Percentiles rank a stretch among this genome's conserved stretches.
Conservation (phyloP, 192 early-diverging fungal species). For the Backusella macrospora region DNA sequence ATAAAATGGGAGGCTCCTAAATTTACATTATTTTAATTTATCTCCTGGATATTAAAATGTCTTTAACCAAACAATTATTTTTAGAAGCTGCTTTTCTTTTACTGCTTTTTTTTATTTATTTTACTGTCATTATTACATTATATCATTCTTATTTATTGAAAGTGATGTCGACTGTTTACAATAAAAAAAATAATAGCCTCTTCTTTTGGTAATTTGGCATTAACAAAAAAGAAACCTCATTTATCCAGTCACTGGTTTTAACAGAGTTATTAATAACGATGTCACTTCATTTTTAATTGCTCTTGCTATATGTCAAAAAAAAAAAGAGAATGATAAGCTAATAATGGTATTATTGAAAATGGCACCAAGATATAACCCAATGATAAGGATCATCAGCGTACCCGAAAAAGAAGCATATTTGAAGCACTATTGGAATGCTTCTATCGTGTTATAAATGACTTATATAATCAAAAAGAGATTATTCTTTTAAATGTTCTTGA, state of each 20-base stretch:
- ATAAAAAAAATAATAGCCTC: no score
- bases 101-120: no score
- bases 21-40: slow-evolving; percentile 6
- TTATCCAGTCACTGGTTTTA: no score
- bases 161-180: no score
- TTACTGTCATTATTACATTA: no score
- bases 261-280: background rate
- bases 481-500: no score
- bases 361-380: background rate
- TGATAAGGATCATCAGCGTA: no score
- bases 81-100: background rate
- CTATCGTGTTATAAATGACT: background rate
- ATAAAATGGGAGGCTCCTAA: background rate
- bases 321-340: background rate
- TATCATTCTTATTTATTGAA: no score
- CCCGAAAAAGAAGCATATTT: background rate
- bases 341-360: background rate
- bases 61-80: background rate
- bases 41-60: background rate
- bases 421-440: background rate
- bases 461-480: no score
- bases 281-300: background rate
- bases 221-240: no score
- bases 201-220: no score
- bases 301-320: background rate